Evolutionary conservation across 352 stramenopile genomes (phyloP).

Genomic region (Phytopythium ostracodes): DNA sequence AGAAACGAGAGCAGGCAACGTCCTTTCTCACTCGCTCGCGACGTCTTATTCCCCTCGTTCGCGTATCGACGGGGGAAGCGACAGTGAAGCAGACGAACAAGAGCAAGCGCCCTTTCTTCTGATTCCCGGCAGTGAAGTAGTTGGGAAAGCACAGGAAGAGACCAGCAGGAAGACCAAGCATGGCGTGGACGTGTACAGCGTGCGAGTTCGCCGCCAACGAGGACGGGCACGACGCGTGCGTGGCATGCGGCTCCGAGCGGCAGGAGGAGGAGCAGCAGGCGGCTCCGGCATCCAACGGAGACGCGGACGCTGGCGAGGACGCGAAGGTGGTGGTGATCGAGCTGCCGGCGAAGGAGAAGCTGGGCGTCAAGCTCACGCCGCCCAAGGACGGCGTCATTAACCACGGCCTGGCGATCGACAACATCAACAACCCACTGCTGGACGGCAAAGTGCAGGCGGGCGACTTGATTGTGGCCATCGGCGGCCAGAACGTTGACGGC

Average conservation of each 20-base stretch:
- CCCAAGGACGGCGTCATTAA: constrained; percentile 78
- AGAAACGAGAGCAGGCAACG: not conserved
- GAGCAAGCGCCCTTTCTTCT: no score
- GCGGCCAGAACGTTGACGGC: constrained; percentile 63
- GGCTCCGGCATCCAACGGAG: constrained; percentile 4
- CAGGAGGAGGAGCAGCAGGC: constrained; percentile 22
- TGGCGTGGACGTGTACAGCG: constrained; percentile 57
- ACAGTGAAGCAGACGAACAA: no score
- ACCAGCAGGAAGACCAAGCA: constrained; percentile 10
- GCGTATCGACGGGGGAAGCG: no score
- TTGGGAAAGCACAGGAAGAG: no score
- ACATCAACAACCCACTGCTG: constrained; percentile 83
- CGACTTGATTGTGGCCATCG: constrained; percentile 84
- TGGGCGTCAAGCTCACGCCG: constrained; percentile 83
- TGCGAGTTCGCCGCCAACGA: constrained; percentile 68
- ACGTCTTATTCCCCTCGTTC: not conserved
- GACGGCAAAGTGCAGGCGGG: constrained; percentile 79
- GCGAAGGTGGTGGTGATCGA: constrained; percentile 64
- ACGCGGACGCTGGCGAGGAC: constrained; percentile 1
- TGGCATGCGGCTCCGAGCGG: constrained; percentile 54
- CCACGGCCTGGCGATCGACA: constrained; percentile 82
- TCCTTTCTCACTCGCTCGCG: not conserved
- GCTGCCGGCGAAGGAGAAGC: constrained; percentile 79
- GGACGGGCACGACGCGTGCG: constrained; percentile 47
- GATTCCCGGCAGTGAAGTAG: no score